A percentile compares a stretch with the other conserved stretches of the same genome.
These are phyloP conservation scores for Vaucheria bursata DNA, from an alignment of 352 stramenopile genomes.

Conservation along the genomic window DNA sequence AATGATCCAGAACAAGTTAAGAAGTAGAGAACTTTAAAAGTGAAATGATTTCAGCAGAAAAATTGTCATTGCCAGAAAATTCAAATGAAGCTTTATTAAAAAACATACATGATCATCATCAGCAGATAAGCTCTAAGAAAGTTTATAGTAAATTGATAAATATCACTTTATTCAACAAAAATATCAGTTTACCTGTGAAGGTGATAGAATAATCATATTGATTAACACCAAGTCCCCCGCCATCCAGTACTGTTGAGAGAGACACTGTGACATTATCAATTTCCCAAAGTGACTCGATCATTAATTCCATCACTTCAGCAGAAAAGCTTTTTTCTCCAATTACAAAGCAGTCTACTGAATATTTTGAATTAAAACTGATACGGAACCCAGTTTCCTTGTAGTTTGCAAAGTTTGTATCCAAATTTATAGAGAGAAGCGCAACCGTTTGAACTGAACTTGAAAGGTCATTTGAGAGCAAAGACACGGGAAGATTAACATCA, in stretches of 20 bases:
- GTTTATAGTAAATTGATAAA: too few species aligned
- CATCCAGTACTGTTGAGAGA: not conserved
- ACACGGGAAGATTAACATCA: not conserved
- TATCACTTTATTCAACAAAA: too few species aligned
- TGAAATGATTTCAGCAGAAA: too few species aligned
- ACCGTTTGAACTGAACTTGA: not conserved
- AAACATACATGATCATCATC: too few species aligned
- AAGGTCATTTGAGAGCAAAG: not conserved
- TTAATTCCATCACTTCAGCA: conserved; percentile 49
- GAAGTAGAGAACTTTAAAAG: too few species aligned
- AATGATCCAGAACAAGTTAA: too few species aligned
- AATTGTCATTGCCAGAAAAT: too few species aligned
- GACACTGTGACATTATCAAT: conserved; percentile 64
- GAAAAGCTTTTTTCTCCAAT: conserved; percentile 16
- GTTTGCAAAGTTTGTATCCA: not conserved
- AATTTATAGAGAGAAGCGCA: not conserved
- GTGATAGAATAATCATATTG: conserved; percentile 76
- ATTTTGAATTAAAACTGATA: not conserved
- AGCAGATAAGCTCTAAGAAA: too few species aligned
- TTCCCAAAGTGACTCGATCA: conserved; percentile 56
- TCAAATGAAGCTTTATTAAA: too few species aligned
- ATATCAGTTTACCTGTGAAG: conserved; percentile 73
- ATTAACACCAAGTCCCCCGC: not conserved
- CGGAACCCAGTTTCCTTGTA: not conserved
- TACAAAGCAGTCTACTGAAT: not conserved